A percentile compares a stretch with the other conserved stretches of the same genome.
Conservation (phyloP, 2,329 filamentous ascomycete species). For the Salinomyces thailandicus region DNA sequence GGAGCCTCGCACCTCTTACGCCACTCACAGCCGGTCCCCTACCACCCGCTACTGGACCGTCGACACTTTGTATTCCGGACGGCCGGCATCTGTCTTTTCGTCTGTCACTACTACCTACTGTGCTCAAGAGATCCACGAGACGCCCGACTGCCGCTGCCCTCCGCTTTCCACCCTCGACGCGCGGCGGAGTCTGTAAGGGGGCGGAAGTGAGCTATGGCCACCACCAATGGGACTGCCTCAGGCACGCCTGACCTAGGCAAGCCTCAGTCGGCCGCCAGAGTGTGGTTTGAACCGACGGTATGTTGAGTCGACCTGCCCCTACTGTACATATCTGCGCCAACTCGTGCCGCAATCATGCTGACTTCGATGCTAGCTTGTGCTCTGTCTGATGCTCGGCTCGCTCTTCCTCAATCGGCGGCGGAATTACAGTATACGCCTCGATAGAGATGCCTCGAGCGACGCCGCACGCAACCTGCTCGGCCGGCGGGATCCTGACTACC, state of each 20-base stretch:
- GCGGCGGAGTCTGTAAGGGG: not conserved
- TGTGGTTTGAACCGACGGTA: conserved; percentile 16
- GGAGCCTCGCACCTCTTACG: too few relatives aligned
- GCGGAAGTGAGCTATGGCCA: conserved; percentile 1
- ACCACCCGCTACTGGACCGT: too few relatives aligned
- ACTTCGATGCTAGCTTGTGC: conserved; percentile 26
- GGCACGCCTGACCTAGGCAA: conserved; percentile 8
- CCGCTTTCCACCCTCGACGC: too few relatives aligned
- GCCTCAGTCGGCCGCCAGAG: conserved; percentile 12
- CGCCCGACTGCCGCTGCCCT: too few relatives aligned
- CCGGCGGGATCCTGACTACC: not conserved
- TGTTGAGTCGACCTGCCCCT: too few relatives aligned
- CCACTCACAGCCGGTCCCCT: too few relatives aligned
- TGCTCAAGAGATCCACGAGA: too few relatives aligned
- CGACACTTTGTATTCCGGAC: too few relatives aligned
- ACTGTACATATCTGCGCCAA: not conserved
- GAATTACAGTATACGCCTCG: conserved; percentile 19
- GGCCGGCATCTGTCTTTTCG: too few relatives aligned
- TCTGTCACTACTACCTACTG: too few relatives aligned
- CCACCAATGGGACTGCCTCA: conserved; percentile 1
- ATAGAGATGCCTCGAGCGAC: not conserved
- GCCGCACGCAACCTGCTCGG: conserved; percentile 2
- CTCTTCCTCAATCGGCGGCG: conserved; percentile 29
- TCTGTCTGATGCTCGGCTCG: conserved; percentile 31
- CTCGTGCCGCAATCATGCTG: not conserved